Percentiles rank a stretch among this genome's conserved stretches.
Conservation (phyloP, 257 asterid genomes). For the Plantago major region DNA sequence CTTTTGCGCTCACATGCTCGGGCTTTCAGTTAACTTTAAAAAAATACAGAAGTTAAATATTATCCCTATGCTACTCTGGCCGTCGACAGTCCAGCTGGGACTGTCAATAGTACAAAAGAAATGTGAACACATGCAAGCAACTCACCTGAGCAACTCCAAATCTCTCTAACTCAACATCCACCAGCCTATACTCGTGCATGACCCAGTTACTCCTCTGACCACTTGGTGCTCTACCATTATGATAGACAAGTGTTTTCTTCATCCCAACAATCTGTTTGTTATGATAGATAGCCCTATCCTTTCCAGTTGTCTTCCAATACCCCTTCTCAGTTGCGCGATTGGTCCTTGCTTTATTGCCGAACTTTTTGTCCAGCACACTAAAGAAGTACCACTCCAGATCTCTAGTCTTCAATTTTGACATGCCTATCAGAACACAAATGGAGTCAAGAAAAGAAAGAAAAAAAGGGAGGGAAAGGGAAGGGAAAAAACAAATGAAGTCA, state of each 20-base stretch:
- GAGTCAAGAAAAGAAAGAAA: too few species aligned
- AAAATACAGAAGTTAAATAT: constrained; percentile 15
- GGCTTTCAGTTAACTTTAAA: constrained; percentile 17
- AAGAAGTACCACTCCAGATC: constrained; percentile 96
- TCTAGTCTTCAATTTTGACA: constrained; percentile 70
- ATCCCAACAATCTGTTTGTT: constrained; percentile 58
- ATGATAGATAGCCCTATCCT: constrained; percentile 72
- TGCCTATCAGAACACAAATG: constrained; percentile 33
- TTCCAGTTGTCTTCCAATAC: constrained; percentile 97
- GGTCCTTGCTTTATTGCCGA: constrained; percentile 79
- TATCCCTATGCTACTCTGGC: constrained; percentile 24
- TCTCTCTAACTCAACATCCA: constrained; percentile 48
- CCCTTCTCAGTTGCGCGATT: constrained; percentile 89
- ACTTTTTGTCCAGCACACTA: constrained; percentile 80
- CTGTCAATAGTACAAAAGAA: constrained; percentile 14
- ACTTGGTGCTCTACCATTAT: constrained; percentile 89
- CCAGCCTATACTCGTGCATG: constrained; percentile 91
- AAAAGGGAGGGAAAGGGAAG: too few species aligned
- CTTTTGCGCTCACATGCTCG: too few species aligned
- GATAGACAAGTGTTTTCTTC: constrained; percentile 94
- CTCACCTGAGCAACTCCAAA: constrained; percentile 72
- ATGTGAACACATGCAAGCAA: constrained; percentile 10
- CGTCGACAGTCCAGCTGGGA: constrained; percentile 19
- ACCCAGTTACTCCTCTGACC: constrained; percentile 95
- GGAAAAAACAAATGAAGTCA: too few species aligned